A percentile compares a stretch with the other conserved stretches of the same genome.
Evolutionary conservation across 2,329 filamentous ascomycete genomes (phyloP).

Genomic region (Pseudogymnoascus sp.): DNA sequence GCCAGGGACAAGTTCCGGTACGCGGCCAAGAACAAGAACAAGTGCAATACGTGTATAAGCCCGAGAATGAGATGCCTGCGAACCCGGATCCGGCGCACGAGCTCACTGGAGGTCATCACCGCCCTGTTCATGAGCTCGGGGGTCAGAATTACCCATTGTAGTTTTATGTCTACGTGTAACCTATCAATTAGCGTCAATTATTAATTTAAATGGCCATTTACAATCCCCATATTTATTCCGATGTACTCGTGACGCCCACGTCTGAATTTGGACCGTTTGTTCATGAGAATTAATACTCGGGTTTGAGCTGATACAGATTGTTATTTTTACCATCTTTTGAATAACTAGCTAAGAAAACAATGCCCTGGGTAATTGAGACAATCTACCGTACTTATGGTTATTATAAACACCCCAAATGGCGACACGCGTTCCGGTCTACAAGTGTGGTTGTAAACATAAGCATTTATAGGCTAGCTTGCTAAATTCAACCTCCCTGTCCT

Average conservation of each 20-base stretch:
- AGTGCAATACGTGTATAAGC: not conserved
- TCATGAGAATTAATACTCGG: not conserved
- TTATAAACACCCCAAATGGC: not conserved
- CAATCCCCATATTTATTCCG: not conserved
- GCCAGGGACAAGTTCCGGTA: not conserved
- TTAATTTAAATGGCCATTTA: not conserved
- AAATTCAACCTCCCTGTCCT: not conserved
- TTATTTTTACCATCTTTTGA: not conserved
- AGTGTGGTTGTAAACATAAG: not conserved
- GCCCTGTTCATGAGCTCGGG: not conserved
- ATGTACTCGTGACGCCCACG: not conserved
- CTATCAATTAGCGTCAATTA: too few relatives aligned
- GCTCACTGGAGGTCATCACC: not conserved
- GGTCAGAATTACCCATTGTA: not conserved
- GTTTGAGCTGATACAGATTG: not conserved
- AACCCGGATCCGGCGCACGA: not conserved
- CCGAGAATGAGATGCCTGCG: not conserved
- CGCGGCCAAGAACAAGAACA: conserved; percentile 12
- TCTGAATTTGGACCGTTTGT: not conserved
- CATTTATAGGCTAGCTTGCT: not conserved
- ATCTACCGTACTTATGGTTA: not conserved
- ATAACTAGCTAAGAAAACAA: not conserved
- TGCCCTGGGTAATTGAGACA: not conserved
- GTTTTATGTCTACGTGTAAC: not conserved
- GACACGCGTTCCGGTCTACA: not conserved